Evolutionary conservation across 2,329 filamentous ascomycete species (phyloP).

Genomic region (Plectosphaerella plurivora): DNA sequence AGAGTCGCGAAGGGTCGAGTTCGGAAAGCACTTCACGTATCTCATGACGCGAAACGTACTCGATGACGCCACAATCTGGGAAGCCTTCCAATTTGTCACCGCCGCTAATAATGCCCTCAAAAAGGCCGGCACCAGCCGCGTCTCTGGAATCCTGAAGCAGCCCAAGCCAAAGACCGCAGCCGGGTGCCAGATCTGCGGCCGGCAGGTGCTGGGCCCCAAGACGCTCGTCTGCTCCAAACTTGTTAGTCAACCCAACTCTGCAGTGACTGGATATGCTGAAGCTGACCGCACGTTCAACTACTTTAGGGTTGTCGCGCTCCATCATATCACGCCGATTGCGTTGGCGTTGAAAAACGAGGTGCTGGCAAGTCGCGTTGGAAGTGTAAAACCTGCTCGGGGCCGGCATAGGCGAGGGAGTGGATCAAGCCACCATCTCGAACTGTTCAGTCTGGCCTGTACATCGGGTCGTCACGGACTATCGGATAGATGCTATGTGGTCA

Average conservation of each 20-base stretch:
- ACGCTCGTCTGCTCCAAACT: constrained; percentile 46
- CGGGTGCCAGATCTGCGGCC: constrained; percentile 43
- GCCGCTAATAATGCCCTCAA: constrained; percentile 26
- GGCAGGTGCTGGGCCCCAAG: constrained; percentile 41
- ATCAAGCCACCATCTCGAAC: too few species aligned
- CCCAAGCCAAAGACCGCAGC: constrained; percentile 33
- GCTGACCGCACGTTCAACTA: constrained; percentile 1
- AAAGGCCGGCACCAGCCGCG: constrained; percentile 1
- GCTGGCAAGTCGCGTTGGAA: too few species aligned
- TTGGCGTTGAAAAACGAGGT: constrained; percentile 13
- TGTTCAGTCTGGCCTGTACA: too few species aligned
- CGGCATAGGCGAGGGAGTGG: too few species aligned
- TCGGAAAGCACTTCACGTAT: constrained; percentile 49
- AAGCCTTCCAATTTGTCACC: constrained; percentile 38
- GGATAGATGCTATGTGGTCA: too few species aligned
- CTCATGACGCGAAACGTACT: constrained; percentile 45
- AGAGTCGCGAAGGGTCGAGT: constrained; percentile 45
- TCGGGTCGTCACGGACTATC: too few species aligned
- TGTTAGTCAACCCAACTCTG: constrained; percentile 26
- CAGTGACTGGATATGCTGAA: not conserved
- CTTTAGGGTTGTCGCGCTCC: constrained; percentile 19
- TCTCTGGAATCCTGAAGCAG: constrained; percentile 13
- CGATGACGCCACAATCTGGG: constrained; percentile 35
- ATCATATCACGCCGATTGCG: constrained; percentile 46
- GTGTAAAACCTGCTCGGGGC: too few species aligned